These are phyloP conservation scores for Leccinellum albellum DNA, from an alignment of 768 basidiomycete genomes.

Conservation along the genomic window DNA sequence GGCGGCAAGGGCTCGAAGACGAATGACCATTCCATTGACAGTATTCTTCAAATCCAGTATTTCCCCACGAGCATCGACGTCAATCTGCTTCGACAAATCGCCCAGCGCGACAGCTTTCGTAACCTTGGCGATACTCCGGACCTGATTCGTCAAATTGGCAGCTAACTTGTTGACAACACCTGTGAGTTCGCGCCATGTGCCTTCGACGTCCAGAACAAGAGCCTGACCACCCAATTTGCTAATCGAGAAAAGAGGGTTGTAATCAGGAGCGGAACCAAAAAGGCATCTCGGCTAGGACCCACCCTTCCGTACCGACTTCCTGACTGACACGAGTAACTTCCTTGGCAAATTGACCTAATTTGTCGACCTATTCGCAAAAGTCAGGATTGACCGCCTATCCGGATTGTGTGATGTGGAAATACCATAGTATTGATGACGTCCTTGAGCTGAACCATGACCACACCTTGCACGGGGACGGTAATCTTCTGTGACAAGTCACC, in stretches of 20 bases:
- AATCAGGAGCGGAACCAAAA: slow-evolving; percentile 16
- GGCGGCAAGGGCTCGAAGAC: slow-evolving; percentile 62
- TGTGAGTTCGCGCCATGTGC: slow-evolving; percentile 84
- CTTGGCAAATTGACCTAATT: slow-evolving; percentile 83
- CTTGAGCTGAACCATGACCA: slow-evolving; percentile 78
- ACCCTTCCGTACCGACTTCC: slow-evolving; percentile 83
- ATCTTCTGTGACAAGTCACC: slow-evolving; percentile 79
- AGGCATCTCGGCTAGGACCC: slow-evolving; percentile 18
- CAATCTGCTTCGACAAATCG: slow-evolving; percentile 86
- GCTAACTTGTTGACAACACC: slow-evolving; percentile 81
- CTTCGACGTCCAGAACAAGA: slow-evolving; percentile 82
- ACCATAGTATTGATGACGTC: slow-evolving; percentile 74
- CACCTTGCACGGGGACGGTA: slow-evolving; percentile 72
- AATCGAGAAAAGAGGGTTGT: slow-evolving; percentile 5
- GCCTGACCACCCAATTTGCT: slow-evolving; percentile 84
- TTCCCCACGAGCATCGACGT: slow-evolving; percentile 87
- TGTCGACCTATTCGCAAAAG: slow-evolving; percentile 46
- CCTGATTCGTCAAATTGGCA: slow-evolving; percentile 65
- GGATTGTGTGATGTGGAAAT: slow-evolving; percentile 4
- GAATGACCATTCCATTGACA: slow-evolving; percentile 50
- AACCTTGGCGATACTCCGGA: slow-evolving; percentile 56
- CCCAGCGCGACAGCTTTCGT: slow-evolving; percentile 81
- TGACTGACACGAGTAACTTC: slow-evolving; percentile 85
- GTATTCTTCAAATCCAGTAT: slow-evolving; percentile 76
- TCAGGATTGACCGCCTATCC: slow-evolving; percentile 10